These are phyloP conservation scores for Stachybotrys elegans DNA, from an alignment of 2,329 filamentous ascomycete genomes.

Conservation along the genomic window DNA sequence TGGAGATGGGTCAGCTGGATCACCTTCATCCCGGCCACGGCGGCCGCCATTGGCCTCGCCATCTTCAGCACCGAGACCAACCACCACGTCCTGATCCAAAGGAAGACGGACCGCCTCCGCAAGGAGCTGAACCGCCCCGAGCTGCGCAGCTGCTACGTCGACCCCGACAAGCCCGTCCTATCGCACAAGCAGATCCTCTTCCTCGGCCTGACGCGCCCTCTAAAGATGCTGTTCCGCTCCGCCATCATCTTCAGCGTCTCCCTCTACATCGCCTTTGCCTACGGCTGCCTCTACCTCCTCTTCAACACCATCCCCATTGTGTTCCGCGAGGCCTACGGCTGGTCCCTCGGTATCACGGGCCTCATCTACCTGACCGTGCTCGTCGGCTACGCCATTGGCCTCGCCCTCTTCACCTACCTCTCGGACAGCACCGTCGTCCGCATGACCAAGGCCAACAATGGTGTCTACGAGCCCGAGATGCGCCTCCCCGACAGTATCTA, in stretches of 20 bases:
- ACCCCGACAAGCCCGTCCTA: slow-evolving; percentile 16
- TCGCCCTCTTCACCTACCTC: slow-evolving; percentile 34
- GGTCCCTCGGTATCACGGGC: slow-evolving; percentile 39
- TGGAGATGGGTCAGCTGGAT: slow-evolving; percentile 52
- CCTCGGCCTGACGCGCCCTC: slow-evolving; percentile 49
- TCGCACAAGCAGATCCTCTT: slow-evolving; percentile 17
- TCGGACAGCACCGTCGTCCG: slow-evolving; percentile 40
- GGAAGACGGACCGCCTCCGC: slow-evolving; percentile 40
- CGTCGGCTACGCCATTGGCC: slow-evolving; percentile 33
- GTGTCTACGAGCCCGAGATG: slow-evolving; percentile 27
- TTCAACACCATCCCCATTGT: slow-evolving; percentile 50
- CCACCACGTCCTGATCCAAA: slow-evolving; percentile 42
- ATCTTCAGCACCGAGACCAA: slow-evolving; percentile 33
- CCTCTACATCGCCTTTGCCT: slow-evolving; percentile 46
- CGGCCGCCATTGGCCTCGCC: slow-evolving; percentile 17
- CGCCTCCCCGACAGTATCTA: slow-evolving; percentile 26
- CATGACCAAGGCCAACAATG: slow-evolving; percentile 39
- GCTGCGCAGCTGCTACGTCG: slow-evolving; percentile 40
- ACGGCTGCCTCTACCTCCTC: slow-evolving; percentile 48
- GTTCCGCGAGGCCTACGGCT: slow-evolving; percentile 42
- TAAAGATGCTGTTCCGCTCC: slow-evolving; percentile 45
- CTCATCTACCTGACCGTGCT: slow-evolving; percentile 45
- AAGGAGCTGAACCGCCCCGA: slow-evolving; percentile 38
- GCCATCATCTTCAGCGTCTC: slow-evolving; percentile 42
- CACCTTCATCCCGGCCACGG: slow-evolving; percentile 37